Base-by-base conservation (phyloP, 2,329 filamentous ascomycete genomes). In the Ophiocordyceps camponoti-saundersi region DNA sequence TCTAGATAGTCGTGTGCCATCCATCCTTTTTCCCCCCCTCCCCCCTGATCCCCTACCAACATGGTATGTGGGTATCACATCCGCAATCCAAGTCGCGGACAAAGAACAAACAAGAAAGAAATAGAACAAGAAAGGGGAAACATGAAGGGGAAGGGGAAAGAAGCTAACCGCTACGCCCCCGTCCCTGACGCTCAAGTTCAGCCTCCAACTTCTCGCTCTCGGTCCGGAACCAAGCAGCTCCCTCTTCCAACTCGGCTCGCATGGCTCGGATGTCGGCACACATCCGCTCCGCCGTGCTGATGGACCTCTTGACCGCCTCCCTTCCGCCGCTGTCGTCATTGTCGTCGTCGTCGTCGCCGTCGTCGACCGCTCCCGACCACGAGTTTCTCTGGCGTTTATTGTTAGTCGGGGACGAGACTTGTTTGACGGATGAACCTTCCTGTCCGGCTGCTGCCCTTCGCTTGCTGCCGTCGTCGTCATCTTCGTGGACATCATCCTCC, bases 211-310 rank as follows among this genome's bases (percentile, higher is more conserved):
- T 61, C 47, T 66, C 62, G 36, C 65, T 69, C 55, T 73, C 68
- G 46, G 64, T 61, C 46, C 57, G 60, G 53, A 67, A 70, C 70
- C 70, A 73, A 20, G 61, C 59, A n/a, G 61, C 61, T 16, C 63
- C 67, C 50, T 70, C 62, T 50, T 71, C 66, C 57, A 73, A 61
- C 48, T 70, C 68, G 48, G 64, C 58, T 15, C 66, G 61, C 52
- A 68, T 59, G 45, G 61, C 59, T 36, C 61, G 61, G 40, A 72
- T 61, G 51, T 71, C 67, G 32, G 53, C 58, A 43, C 64, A 58
- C 48, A 66, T 51, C 36, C 20, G 3, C 12, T 41, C 20, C 12
- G 44, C 12, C 16, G 15, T 26, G 22, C 12, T 6, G 15, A 46
- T 3, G 20, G 15, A 3, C 10, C 13, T 21, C 21, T 23, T 8